Conservation (phyloP, 73 alveolate genomes). For the Paramecium pentaurelia region DNA sequence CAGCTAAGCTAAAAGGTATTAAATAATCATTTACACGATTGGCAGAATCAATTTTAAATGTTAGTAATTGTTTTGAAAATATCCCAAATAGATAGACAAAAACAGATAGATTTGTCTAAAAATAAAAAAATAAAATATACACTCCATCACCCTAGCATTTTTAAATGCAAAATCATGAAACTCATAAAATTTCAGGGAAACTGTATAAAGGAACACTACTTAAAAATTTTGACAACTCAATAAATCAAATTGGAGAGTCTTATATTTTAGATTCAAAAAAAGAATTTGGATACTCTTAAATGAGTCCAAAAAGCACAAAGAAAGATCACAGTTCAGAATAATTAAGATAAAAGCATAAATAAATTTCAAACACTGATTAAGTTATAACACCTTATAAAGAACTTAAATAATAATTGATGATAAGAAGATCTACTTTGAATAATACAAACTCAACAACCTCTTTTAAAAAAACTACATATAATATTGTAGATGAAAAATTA, state of each 20-base stretch:
- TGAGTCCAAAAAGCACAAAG: neutral
- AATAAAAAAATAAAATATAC: neutral
- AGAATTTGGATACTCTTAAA: neutral
- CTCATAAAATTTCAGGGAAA: neutral
- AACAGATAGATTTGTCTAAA: slow-evolving; percentile 20
- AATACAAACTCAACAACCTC: neutral
- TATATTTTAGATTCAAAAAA: neutral
- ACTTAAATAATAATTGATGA: neutral
- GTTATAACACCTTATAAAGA: neutral
- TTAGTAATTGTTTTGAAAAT: slow-evolving; percentile 2
- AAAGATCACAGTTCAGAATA: neutral
- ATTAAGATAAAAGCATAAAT: neutral
- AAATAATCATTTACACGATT: neutral
- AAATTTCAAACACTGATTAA: neutral
- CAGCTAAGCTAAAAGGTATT: neutral
- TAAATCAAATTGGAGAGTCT: neutral
- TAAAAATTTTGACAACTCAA: neutral
- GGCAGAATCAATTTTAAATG: neutral
- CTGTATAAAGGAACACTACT: neutral
- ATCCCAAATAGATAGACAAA: neutral
- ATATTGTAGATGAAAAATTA: neutral
- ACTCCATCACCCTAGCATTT: neutral
- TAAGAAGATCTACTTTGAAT: neutral
- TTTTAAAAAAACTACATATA: neutral
- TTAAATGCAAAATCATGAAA: neutral